Conservation (phyloP, 768 basidiomycete species). For the Boletus vinaceobasis region DNA sequence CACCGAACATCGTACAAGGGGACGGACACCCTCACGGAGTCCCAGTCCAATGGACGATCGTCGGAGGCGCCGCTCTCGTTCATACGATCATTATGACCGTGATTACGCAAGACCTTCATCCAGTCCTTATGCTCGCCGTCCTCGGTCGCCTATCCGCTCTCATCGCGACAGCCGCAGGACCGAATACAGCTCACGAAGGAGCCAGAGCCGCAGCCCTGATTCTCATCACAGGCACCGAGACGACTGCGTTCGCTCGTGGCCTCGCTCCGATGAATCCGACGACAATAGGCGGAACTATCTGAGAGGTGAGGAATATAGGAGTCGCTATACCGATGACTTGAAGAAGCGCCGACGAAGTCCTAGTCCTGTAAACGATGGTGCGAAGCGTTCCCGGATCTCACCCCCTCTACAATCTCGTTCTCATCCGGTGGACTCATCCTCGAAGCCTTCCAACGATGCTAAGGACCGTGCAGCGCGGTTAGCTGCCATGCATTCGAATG, state of each 20-base stretch:
- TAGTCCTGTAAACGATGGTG: constrained; percentile 27
- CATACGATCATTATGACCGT: constrained; percentile 27
- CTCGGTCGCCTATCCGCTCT: constrained; percentile 43
- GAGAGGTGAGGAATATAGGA: constrained; percentile 24
- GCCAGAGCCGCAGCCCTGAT: constrained; percentile 31
- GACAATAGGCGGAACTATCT: constrained; percentile 33
- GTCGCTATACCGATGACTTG: constrained; percentile 28
- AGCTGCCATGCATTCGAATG: constrained; percentile 83
- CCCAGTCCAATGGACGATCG: constrained; percentile 26
- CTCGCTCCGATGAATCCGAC: constrained; percentile 53
- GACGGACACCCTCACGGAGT: constrained; percentile 30
- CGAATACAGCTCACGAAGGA: constrained; percentile 25
- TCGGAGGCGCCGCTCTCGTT: constrained; percentile 30
- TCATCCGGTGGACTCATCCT: constrained; percentile 4
- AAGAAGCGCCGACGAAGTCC: constrained; percentile 41
- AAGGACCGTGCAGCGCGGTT: constrained; percentile 79
- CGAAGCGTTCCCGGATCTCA: constrained; percentile 52
- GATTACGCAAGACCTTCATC: constrained; percentile 37
- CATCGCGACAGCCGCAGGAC: constrained; percentile 19
- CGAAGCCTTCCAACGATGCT: constrained; percentile 23
- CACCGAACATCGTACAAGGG: constrained; percentile 34
- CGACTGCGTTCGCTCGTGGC: constrained; percentile 38
- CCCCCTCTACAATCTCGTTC: constrained; percentile 32
- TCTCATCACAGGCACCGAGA: constrained; percentile 13
- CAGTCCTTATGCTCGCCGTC: constrained; percentile 45